A percentile compares a stretch with the other conserved stretches of the same genome.
phyloP scores from a whole-genome alignment of 441 rosid species.

The Gossypium gossypioides region DNA sequence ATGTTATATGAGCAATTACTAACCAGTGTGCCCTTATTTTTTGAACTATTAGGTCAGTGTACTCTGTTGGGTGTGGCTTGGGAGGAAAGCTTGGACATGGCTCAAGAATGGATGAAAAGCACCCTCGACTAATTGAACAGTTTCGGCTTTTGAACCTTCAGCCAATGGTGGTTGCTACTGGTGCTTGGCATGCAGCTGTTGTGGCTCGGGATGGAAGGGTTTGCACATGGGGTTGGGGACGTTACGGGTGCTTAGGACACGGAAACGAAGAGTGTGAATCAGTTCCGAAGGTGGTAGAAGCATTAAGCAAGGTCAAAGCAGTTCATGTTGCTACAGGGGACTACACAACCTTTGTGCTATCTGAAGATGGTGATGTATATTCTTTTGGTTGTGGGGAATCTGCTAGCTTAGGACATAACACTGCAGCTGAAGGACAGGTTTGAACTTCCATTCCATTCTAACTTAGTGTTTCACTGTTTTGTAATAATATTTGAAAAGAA shows the following conservation, averaged over 20 bases:
- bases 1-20: background rate
- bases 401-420: conserved; percentile 79
- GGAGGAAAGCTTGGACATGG: conserved; percentile 98
- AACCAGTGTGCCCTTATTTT: conserved; percentile 6
- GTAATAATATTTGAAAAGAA: background rate
- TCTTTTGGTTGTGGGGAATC: conserved; percentile 92
- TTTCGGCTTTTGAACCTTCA: conserved; percentile 62
- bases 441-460: background rate
- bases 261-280: conserved; percentile 83
- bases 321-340: conserved; percentile 90
- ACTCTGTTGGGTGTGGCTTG: conserved; percentile 95
- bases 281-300: conserved; percentile 77
- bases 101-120: conserved; percentile 76
- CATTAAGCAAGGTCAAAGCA: conserved; percentile 67
- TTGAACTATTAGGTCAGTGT: conserved; percentile 60
- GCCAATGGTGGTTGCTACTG: conserved; percentile 84
- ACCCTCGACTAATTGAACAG: conserved; percentile 76
- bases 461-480: background rate
- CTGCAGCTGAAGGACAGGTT: conserved; percentile 60
- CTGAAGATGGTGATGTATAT: conserved; percentile 75
- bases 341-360: conserved; percentile 81
- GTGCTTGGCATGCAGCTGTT: conserved; percentile 97
- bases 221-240: conserved; percentile 99
- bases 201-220: conserved; percentile 85
- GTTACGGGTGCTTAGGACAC: conserved; percentile 89